These are phyloP conservation scores for Coix lacrymajobi DNA, from an alignment of 176 grass and related monocot species.

Conservation along the genomic window DNA sequence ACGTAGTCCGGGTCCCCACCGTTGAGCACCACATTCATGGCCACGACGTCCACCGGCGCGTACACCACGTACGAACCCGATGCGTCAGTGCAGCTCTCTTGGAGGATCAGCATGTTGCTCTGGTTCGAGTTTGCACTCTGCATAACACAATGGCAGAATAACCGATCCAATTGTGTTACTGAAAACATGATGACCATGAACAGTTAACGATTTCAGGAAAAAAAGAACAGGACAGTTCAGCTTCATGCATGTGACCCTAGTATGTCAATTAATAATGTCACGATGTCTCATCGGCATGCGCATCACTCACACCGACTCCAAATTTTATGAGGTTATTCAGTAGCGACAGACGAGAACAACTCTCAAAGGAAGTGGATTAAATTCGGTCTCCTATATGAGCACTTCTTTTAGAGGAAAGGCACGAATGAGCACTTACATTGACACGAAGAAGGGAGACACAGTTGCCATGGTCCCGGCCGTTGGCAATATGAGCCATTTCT, in stretches of 20 bases:
- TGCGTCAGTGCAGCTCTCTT: conserved; percentile 89
- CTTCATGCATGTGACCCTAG: background rate
- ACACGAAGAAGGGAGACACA: conserved; percentile 89
- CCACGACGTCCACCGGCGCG: conserved; percentile 82
- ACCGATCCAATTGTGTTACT: background rate
- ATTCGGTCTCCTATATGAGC: background rate
- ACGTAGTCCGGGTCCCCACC: conserved; percentile 89
- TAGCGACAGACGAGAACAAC: background rate
- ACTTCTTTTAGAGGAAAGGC: background rate
- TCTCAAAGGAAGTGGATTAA: background rate
- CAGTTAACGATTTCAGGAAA: background rate
- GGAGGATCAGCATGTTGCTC: conserved; percentile 96
- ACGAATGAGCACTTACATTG: conserved; percentile 36
- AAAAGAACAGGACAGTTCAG: background rate
- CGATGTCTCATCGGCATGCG: no score
- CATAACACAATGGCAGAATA: background rate
- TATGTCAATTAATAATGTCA: no score
- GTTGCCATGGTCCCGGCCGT: conserved; percentile 90
- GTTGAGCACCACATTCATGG: conserved; percentile 95
- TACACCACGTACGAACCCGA: conserved; percentile 86
- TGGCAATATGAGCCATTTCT: conserved; percentile 97
- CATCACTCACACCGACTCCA: no score
- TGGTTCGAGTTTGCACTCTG: conserved; percentile 90
- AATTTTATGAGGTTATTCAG: background rate
- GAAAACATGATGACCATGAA: background rate